Evolutionary conservation across 768 basidiomycete genomes (phyloP), one percentile per base, ranked within the genome.

Genomic region (Myochromella boudieri): DNA sequence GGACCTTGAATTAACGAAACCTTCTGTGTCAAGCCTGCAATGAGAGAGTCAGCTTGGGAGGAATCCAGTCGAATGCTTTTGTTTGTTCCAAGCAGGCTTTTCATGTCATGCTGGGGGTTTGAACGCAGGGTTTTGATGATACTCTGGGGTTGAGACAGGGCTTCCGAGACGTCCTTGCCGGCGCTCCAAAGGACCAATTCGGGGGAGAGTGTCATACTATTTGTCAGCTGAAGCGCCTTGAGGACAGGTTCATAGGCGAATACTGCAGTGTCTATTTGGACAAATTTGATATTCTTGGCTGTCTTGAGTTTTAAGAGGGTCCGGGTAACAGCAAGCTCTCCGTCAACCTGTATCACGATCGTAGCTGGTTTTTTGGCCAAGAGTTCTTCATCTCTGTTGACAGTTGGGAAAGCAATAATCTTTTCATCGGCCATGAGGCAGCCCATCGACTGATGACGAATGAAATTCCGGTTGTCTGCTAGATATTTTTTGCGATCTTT

Each of bases 1-100:
- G 85, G 85, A 1, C 85, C 85, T 66, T 87, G 85, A 24, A 87
- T 81, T 8, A 87, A 55, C 0, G 82, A 76, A 2, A 87, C 68
- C 4, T 58, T 64, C 48, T 84, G 82, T 0, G 72, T 77, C 4
- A 87, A 65, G 7, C 81, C 80, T 0, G 74, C 59, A 1, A 84
- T 55, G 3, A 86, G 62, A 0, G 76, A 75, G 2, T 41, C 44
- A 0, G 64, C 64, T 55, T 87, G 85, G 0, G 78, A 74, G 0
- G 52, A 25, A 54, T 86, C 85, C 0, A 87, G 70, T 1, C 48
- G 50, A 28, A 85, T 74, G 2, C 68, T 41, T 20, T 65, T 72
- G 0, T 66, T 46, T 1, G 72, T 66, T 0, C 49, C 6, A 3
- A 85, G 55, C 1, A 78, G 33, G 1, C 27, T 4, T 38, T 69